Evolutionary conservation across 73 alveolate genomes (phyloP).

Genomic region (Tetrahymena malaccensis): DNA sequence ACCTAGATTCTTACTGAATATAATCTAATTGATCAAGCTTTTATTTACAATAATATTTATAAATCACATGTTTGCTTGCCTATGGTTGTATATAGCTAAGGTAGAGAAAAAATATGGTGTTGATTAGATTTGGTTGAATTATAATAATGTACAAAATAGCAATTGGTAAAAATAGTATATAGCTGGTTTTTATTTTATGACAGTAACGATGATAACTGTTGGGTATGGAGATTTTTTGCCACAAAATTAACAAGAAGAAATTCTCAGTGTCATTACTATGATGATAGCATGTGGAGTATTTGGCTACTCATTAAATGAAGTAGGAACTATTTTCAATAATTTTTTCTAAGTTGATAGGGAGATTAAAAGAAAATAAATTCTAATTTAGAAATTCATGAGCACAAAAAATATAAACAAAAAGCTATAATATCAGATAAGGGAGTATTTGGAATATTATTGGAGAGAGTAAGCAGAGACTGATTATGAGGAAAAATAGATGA

Average conservation of each 20-base stretch:
- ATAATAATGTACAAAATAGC: background rate
- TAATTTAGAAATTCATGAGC: constrained; percentile 56
- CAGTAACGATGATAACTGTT: background rate
- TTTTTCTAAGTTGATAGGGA: constrained; percentile 37
- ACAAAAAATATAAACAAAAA: constrained; percentile 50
- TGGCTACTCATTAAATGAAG: background rate
- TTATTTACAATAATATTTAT: constrained; percentile 19
- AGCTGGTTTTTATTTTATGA: background rate
- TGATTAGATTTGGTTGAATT: background rate
- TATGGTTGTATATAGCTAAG: constrained; percentile 44
- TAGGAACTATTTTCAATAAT: background rate
- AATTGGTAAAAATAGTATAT: background rate
- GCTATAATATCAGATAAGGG: constrained; percentile 50
- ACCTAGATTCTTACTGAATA: background rate
- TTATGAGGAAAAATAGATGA: constrained; percentile 7
- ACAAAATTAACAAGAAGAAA: background rate
- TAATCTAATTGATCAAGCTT: constrained; percentile 5
- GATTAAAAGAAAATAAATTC: constrained; percentile 43
- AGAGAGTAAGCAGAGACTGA: constrained; percentile 5
- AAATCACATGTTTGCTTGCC: constrained; percentile 62
- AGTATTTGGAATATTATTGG: constrained; percentile 62
- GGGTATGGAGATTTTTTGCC: constrained; percentile 4
- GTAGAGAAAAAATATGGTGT: background rate
- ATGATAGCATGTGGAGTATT: background rate
- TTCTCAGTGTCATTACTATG: background rate